Base-by-base conservation (phyloP, 179 eudicot genomes). In the Beta lomatogona region DNA sequence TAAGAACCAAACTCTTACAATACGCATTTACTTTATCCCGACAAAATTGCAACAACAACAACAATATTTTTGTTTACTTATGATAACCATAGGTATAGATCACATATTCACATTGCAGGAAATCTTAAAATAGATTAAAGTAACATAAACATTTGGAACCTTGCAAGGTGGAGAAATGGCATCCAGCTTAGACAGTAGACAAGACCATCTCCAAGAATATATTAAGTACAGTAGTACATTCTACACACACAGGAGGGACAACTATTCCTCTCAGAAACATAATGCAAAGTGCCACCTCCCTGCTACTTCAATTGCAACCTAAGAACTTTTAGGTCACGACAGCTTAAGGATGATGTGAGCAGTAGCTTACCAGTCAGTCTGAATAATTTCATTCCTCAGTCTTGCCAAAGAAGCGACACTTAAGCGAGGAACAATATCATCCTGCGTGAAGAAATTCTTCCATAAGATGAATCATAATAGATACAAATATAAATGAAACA, bases 351-450 rank as follows among this genome's bases (percentile, higher is more conserved):
- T 53, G 69, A 55, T 59, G 28, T 54, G 55, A 22, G 5, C 46
- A 50, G 6, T 58, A 53, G 48, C 94, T 81, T 85, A 94, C 99
- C 98, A 96, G 86, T 96, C 98, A 67, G 98, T 96, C 77, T 91
- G 91, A 73, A 96, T 87, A 70, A 96, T 91, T 89, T 96, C 99
- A 87, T 94, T 96, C 89, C 99, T 93, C 86, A 96, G 80, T 84
- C 97, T 91, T 36, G 92, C 90, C 84, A 94, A 84, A 74, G 99
- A 90, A 83, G 95, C 97, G 73, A 87, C 88, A 85, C 98, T 96
- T 76, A 96, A 87, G 79, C 97, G 90, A 81, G 99, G 99, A 82
- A 96, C 80, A 44, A 96, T 93, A 83, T 96, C 99, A 87, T 93
- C 99, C 99, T 96, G 93, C 86, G 85, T 36, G 59, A 79, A 78